Conservation (phyloP, 2,329 filamentous ascomycete genomes). For the Pestalotiopsis sp. region DNA sequence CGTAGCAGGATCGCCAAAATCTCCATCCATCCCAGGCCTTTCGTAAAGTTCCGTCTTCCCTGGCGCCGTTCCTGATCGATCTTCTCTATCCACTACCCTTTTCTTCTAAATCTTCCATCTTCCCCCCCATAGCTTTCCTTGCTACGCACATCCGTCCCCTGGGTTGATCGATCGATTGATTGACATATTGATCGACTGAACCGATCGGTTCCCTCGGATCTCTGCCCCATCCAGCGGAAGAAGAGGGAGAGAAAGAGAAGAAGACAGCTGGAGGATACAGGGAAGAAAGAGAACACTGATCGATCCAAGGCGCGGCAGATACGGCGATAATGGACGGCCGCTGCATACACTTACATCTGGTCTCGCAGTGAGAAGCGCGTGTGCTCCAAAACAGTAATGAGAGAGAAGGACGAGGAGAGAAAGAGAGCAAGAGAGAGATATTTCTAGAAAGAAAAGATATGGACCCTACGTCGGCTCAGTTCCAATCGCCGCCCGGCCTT, state of each 20-base stretch:
- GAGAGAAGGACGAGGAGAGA: not conserved
- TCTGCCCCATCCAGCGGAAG: not conserved
- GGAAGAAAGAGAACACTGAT: not conserved
- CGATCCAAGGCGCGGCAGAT: not conserved
- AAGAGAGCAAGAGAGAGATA: too few relatives aligned
- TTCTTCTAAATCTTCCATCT: not conserved
- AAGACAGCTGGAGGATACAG: not conserved
- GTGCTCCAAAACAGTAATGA: not conserved
- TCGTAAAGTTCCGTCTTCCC: not conserved
- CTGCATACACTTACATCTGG: not conserved
- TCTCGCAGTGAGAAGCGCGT: slow-evolving; percentile 7
- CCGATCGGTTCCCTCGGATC: not conserved
- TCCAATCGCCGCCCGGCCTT: slow-evolving; percentile 10
- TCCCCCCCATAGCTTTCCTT: not conserved
- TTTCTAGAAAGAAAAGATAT: slow-evolving; percentile 11
- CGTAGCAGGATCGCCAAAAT: not conserved
- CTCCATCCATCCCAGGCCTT: not conserved
- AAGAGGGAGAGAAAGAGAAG: not conserved
- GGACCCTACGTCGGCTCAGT: slow-evolving; percentile 16
- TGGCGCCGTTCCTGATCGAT: not conserved
- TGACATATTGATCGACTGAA: not conserved
- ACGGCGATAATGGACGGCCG: slow-evolving; percentile 7
- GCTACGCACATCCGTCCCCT: not conserved
- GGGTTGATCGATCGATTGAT: not conserved
- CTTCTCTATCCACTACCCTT: not conserved